These are phyloP conservation scores for Sporodiniella umbellata DNA, from an alignment of 371 early-diverging fungal genomes.

Conservation along the genomic window DNA sequence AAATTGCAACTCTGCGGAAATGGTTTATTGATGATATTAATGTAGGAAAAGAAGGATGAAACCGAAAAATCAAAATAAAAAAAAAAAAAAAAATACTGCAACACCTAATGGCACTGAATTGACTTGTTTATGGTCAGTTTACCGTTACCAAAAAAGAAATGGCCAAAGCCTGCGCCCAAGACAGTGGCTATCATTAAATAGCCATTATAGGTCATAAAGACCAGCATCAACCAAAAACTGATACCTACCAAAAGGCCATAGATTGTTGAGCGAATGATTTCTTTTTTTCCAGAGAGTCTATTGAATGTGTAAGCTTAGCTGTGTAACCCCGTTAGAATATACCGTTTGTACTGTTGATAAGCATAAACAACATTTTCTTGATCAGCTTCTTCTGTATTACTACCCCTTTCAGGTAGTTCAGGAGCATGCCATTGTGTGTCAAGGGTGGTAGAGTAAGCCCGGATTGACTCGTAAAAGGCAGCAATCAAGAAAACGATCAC, in stretches of 20 bases:
- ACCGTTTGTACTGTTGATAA: slow-evolving; percentile 17
- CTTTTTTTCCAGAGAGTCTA: slow-evolving; percentile 31
- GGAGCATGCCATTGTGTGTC: slow-evolving; percentile 41
- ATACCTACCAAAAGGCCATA: slow-evolving; percentile 61
- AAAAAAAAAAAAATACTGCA: slow-evolving; percentile 6
- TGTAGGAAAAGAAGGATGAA: slow-evolving; percentile 3
- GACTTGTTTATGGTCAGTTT: slow-evolving; percentile 22
- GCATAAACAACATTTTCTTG: slow-evolving; percentile 11
- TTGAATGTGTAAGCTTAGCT: too few relatives aligned
- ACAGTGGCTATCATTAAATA: slow-evolving; percentile 70
- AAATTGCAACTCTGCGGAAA: background rate
- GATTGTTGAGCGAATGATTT: slow-evolving; percentile 49
- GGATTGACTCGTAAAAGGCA: slow-evolving; percentile 60
- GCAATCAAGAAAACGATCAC: slow-evolving; percentile 55
- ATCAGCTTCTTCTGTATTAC: slow-evolving; percentile 4
- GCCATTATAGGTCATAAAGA: slow-evolving; percentile 87
- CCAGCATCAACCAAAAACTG: slow-evolving; percentile 71
- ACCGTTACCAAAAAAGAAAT: slow-evolving; percentile 57
- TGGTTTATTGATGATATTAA: background rate
- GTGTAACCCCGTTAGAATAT: too few relatives aligned
- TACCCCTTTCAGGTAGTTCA: slow-evolving; percentile 8
- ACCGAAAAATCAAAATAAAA: slow-evolving; percentile 1
- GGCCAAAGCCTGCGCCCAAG: slow-evolving; percentile 71
- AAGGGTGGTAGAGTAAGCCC: slow-evolving; percentile 46
- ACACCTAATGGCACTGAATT: slow-evolving; percentile 43